Conservation (phyloP, 306 rosid species). For the Prunus fruticosa region DNA sequence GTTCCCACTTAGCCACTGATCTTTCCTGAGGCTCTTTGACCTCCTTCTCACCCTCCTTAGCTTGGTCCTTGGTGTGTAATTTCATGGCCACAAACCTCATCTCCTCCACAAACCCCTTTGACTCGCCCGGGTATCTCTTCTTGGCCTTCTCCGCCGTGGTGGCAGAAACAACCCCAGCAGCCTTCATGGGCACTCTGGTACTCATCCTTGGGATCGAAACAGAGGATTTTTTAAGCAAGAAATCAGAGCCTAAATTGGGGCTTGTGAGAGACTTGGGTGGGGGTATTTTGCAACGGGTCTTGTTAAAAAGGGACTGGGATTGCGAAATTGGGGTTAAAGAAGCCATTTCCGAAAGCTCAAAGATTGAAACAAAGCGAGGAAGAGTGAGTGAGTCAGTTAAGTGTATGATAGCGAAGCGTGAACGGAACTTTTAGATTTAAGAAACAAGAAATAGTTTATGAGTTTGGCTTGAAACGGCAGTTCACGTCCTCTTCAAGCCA, state of each 20-base stretch:
- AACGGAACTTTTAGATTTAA: conserved; percentile 27
- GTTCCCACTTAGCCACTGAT: conserved; percentile 75
- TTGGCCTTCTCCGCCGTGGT: conserved; percentile 69
- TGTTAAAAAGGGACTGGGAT: conserved; percentile 35
- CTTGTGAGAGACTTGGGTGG: background rate
- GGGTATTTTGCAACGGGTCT: conserved; percentile 15
- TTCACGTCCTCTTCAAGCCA: conserved; percentile 38
- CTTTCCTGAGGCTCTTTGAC: conserved; percentile 68
- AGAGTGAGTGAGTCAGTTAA: background rate
- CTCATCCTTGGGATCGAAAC: conserved; percentile 15
- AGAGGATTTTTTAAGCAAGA: conserved; percentile 18
- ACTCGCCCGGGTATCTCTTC: conserved; percentile 83
- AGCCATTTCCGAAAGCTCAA: conserved; percentile 45
- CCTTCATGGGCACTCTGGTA: conserved; percentile 30
- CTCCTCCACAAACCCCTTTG: conserved; percentile 97
- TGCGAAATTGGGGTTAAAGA: conserved; percentile 55
- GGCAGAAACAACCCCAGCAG: conserved; percentile 45
- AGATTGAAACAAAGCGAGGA: background rate
- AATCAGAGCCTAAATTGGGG: conserved; percentile 22
- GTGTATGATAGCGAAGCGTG: conserved; percentile 29
- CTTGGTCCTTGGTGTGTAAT: conserved; percentile 88
- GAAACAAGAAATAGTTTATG: background rate
- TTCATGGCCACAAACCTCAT: conserved; percentile 99
- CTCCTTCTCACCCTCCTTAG: conserved; percentile 85
- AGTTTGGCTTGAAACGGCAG: conserved; percentile 14